Evolutionary conservation across 805 yeast genomes (phyloP).

Genomic region (Lachancea mirantina): DNA sequence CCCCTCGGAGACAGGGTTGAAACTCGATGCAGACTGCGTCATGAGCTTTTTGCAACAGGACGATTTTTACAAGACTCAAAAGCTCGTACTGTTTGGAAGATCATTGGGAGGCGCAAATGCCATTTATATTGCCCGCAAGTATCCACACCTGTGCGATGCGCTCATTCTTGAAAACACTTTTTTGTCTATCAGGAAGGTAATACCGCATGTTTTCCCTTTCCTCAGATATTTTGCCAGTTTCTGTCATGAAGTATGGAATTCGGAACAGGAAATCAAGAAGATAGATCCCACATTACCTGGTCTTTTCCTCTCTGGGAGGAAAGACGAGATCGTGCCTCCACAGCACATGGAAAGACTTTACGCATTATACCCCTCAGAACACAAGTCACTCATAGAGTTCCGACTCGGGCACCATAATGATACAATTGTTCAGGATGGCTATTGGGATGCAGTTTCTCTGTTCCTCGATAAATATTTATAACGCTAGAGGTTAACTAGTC

Average conservation of each 20-base stretch:
- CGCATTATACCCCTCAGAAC: constrained; percentile 41
- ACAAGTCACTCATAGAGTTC: constrained; percentile 49
- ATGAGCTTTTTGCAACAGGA: constrained; percentile 52
- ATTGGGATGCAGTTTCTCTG: constrained; percentile 63
- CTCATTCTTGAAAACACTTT: constrained; percentile 84
- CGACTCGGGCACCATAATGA: constrained; percentile 73
- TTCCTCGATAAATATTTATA: constrained; percentile 41
- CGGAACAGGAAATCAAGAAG: constrained; percentile 49
- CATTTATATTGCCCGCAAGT: constrained; percentile 64
- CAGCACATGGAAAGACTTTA: constrained; percentile 60
- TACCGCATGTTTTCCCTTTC: constrained; percentile 68
- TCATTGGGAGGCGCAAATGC: constrained; percentile 96
- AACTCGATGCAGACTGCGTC: constrained; percentile 71
- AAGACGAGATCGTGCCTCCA: constrained; percentile 92
- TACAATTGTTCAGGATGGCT: constrained; percentile 64
- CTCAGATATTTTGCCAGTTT: constrained; percentile 48
- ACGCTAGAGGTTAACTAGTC: too few relatives aligned
- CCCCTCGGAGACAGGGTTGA: constrained; percentile 73
- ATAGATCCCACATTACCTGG: constrained; percentile 54
- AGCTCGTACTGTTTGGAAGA: constrained; percentile 69
- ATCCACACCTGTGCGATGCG: constrained; percentile 47
- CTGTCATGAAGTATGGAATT: constrained; percentile 80
- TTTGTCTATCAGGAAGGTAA: constrained; percentile 59
- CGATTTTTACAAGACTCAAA: constrained; percentile 41
- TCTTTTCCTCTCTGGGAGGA: constrained; percentile 61